These are phyloP conservation scores for Aspergillus sp. DNA, from an alignment of 2,329 filamentous ascomycete species.

Conservation along the genomic window DNA sequence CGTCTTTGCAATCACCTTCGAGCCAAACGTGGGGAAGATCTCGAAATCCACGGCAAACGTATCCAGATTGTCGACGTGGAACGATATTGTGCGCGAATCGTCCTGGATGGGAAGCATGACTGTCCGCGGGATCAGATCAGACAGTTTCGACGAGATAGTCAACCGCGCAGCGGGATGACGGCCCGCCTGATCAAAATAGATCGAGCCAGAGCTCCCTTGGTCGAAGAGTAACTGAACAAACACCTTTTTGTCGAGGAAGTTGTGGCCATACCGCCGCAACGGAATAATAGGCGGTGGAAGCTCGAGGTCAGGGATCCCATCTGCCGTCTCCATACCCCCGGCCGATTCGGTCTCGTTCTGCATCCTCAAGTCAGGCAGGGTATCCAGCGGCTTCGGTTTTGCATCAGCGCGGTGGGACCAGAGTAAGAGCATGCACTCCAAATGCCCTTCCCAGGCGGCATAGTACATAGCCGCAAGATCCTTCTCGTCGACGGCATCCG, in stretches of 20 bases:
- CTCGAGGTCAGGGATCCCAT: conserved; percentile 85
- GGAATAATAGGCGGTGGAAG: conserved; percentile 94
- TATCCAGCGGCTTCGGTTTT: conserved; percentile 24
- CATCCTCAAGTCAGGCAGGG: conserved; percentile 27
- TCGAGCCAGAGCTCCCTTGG: conserved; percentile 56
- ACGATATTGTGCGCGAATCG: conserved; percentile 85
- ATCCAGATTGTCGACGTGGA: conserved; percentile 90
- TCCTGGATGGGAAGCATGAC: conserved; percentile 93
- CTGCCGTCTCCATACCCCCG: conserved; percentile 57
- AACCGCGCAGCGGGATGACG: conserved; percentile 92
- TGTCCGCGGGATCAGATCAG: conserved; percentile 92
- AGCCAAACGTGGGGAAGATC: conserved; percentile 93
- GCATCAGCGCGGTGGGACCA: conserved; percentile 31
- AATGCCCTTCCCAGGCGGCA: conserved; percentile 92
- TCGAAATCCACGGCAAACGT: conserved; percentile 95
- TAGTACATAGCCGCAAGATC: conserved; percentile 94
- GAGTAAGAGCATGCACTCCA: conserved; percentile 87
- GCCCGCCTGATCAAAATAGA: conserved; percentile 93
- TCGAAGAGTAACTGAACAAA: conserved; percentile 91
- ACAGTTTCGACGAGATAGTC: conserved; percentile 92
- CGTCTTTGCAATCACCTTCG: conserved; percentile 93
- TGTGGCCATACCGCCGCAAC: conserved; percentile 87
- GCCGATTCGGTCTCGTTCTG: conserved; percentile 42
- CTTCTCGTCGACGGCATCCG: conserved; percentile 82
- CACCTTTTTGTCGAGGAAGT: conserved; percentile 95